A percentile compares a stretch with the other conserved stretches of the same genome.
Conservation (phyloP, 805 yeast species). For the Danielia oregonensis region DNA sequence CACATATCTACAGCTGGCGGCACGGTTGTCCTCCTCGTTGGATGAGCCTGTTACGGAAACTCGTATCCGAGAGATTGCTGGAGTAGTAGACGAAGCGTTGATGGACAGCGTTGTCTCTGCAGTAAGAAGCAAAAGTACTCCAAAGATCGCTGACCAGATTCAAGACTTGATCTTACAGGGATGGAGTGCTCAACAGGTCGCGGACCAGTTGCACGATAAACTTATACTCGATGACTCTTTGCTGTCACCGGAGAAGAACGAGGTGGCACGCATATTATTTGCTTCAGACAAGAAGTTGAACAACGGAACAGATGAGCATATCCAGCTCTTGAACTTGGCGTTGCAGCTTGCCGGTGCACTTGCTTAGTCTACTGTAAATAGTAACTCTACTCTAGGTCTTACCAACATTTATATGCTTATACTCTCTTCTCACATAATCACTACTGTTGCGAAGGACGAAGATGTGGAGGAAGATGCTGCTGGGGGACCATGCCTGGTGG, state of each 20-base stretch:
- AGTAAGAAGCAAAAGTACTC: slow-evolving; percentile 22
- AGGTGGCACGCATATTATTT: slow-evolving; percentile 61
- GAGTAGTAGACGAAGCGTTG: slow-evolving; percentile 56
- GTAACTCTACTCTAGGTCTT: too few species aligned
- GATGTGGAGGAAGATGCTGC: slow-evolving; percentile 10
- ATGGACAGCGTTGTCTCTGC: slow-evolving; percentile 41
- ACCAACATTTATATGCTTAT: too few species aligned
- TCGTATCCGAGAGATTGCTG: slow-evolving; percentile 69
- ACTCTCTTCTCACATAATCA: too few species aligned
- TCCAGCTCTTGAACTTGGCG: slow-evolving; percentile 68
- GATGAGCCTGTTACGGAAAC: slow-evolving; percentile 38
- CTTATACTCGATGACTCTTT: slow-evolving; percentile 54
- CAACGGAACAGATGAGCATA: slow-evolving; percentile 86
- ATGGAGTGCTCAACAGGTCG: slow-evolving; percentile 73
- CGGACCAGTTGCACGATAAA: slow-evolving; percentile 67
- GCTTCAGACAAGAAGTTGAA: slow-evolving; percentile 70
- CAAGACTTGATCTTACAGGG: slow-evolving; percentile 58
- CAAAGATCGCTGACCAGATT: slow-evolving; percentile 39
- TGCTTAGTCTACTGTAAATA: background rate
- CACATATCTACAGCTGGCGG: slow-evolving; percentile 64
- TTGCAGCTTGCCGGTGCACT: slow-evolving; percentile 24
- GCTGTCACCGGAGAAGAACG: slow-evolving; percentile 55
- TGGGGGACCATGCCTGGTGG: slow-evolving; percentile 7
- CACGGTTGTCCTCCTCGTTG: slow-evolving; percentile 12
- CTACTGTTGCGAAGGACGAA: slow-evolving; percentile 4